These are phyloP conservation scores for Nothophoma quercina DNA, from an alignment of 2,329 filamentous ascomycete genomes.

Conservation along the genomic window DNA sequence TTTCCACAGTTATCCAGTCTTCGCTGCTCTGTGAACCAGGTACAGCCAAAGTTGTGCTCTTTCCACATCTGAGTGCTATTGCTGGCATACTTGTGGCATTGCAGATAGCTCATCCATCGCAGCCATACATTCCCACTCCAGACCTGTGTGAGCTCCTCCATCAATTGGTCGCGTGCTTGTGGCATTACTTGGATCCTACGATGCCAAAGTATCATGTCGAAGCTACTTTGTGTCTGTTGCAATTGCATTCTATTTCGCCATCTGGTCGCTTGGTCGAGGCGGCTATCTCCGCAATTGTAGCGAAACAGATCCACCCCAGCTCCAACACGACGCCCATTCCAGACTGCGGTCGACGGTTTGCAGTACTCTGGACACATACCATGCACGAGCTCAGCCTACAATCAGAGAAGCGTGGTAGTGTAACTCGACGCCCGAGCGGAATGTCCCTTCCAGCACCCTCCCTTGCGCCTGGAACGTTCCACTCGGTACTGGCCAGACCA, in stretches of 20 bases:
- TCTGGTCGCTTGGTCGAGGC: slow-evolving; percentile 80
- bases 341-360: slow-evolving; percentile 74
- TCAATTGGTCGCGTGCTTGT: slow-evolving; percentile 74
- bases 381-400: slow-evolving; percentile 51
- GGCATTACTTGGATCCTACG: slow-evolving; percentile 80
- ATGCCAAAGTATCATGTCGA: slow-evolving; percentile 95
- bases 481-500: slow-evolving; percentile 79
- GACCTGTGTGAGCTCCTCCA: slow-evolving; percentile 70
- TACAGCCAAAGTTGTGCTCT: slow-evolving; percentile 24
- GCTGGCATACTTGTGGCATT: slow-evolving; percentile 44
- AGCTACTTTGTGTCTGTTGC: slow-evolving; percentile 84
- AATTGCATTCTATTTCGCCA: slow-evolving; percentile 76
- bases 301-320: slow-evolving; percentile 15
- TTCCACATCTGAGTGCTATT: slow-evolving; percentile 42
- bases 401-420: slow-evolving; percentile 42
- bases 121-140: slow-evolving; percentile 41
- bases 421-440: slow-evolving; percentile 40
- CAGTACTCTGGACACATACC: slow-evolving; percentile 82
- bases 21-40: slow-evolving; percentile 24
- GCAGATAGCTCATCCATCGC: slow-evolving; percentile 34
- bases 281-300: slow-evolving; percentile 73
- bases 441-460: slow-evolving; percentile 34
- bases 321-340: slow-evolving; percentile 10
- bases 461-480: slow-evolving; percentile 63
- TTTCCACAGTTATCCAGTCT: slow-evolving; percentile 33